These are phyloP conservation scores for Funneliformis geosporum DNA, from an alignment of 192 early-diverging fungal species.

Conservation along the genomic window DNA sequence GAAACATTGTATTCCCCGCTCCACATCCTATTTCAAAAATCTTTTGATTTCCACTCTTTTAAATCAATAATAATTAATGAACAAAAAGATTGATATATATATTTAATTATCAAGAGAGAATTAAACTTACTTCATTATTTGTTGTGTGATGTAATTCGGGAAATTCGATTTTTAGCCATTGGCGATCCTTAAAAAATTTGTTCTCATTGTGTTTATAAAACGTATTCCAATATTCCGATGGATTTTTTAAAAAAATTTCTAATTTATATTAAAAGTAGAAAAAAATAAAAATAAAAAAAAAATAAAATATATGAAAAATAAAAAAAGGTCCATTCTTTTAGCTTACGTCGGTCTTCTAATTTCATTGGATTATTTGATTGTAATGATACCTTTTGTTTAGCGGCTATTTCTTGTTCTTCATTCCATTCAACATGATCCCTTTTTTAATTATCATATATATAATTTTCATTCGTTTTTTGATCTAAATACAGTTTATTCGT, in stretches of 20 bases:
- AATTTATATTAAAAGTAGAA: neutral
- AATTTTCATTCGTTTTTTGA: too few species aligned
- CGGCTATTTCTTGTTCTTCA: slow-evolving; percentile 78
- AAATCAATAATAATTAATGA: slow-evolving; percentile 36
- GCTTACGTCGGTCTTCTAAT: slow-evolving; percentile 53
- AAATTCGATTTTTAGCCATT: slow-evolving; percentile 95
- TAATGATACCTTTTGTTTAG: slow-evolving; percentile 69
- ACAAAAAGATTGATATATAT: neutral
- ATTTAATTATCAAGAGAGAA: neutral
- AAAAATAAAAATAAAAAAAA: neutral
- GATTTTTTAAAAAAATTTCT: slow-evolving; percentile 50
- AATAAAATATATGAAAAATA: neutral
- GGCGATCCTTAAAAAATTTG: slow-evolving; percentile 95
- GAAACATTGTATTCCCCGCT: slow-evolving; percentile 95
- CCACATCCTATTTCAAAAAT: slow-evolving; percentile 98
- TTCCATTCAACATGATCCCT: slow-evolving; percentile 96
- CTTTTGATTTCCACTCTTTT: slow-evolving; percentile 50
- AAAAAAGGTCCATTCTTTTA: neutral
- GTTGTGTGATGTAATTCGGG: slow-evolving; percentile 73
- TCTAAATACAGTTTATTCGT: neutral
- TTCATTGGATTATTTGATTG: slow-evolving; percentile 76
- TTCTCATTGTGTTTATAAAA: slow-evolving; percentile 85
- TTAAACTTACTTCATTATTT: slow-evolving; percentile 45
- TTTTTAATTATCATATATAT: neutral
- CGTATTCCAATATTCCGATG: slow-evolving; percentile 71